Conservation (phyloP, 2,329 filamentous ascomycete genomes). For the Blumeriella jaapii region DNA sequence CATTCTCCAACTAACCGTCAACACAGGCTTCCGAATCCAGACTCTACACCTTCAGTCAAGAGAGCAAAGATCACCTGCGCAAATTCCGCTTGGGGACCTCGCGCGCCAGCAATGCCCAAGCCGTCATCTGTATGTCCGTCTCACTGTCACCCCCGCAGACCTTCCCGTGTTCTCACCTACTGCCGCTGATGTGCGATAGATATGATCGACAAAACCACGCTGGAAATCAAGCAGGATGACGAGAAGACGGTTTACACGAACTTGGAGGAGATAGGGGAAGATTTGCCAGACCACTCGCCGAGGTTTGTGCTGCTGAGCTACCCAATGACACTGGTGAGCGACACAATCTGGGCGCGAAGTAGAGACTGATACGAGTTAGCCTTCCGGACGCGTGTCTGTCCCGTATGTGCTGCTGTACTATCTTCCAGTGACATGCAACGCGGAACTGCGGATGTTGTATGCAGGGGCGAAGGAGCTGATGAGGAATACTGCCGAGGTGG, state of each 20-base stretch:
- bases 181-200: conserved; percentile 40
- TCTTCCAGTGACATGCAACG: conserved; percentile 83
- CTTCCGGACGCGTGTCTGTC: conserved; percentile 72
- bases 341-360: not conserved
- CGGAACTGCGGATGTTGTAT: conserved; percentile 82
- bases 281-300: conserved; percentile 84
- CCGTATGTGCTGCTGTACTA: conserved; percentile 95
- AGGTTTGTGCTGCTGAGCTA: conserved; percentile 86
- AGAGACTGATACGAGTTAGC: conserved; percentile 28
- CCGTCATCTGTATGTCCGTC: conserved; percentile 75
- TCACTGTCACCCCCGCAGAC: conserved; percentile 5
- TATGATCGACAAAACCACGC: conserved; percentile 77
- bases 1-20: conserved; percentile 1
- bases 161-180: not conserved
- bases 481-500: conserved; percentile 86
- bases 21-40: conserved; percentile 58
- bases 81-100: conserved; percentile 93
- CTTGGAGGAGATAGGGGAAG: conserved; percentile 71
- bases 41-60: conserved; percentile 83
- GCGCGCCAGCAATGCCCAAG: conserved; percentile 73
- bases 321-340: conserved; percentile 67
- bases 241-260: conserved; percentile 67
- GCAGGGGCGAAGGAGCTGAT: conserved; percentile 93
- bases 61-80: conserved; percentile 79
- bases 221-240: conserved; percentile 80